Evolutionary conservation across 768 basidiomycete species (phyloP), one percentile per base, ranked within the genome.

Genomic region (Tulasnella sp.): DNA sequence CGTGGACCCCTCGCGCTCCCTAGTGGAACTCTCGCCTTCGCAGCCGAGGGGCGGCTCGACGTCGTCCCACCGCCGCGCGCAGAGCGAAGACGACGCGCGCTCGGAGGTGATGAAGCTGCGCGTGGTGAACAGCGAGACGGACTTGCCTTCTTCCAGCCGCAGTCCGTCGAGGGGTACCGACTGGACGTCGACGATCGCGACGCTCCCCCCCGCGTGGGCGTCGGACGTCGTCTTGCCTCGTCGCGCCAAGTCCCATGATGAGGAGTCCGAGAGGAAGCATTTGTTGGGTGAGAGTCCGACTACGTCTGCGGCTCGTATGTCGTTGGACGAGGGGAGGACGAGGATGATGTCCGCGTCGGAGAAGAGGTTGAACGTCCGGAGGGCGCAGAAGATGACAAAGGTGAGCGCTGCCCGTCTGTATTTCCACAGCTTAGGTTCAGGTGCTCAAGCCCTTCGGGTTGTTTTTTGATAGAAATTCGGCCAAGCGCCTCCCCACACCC

Each of bases 371-470:
- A 32, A 67, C 67, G 66, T 68, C 14, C 22, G 40, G 26, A 35
- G 66, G 32, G 72, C 72, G 17, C 34, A 29, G 34, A 72, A 72
- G 34, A 68, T 67, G 72, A 52, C 72, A 6, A 69, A 73, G 72
- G 72, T 73, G 62, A 6, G 71, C 66, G 3, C 35, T 6, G 6
- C 5, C 1, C 14, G 37, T 17, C 59, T 67, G 7, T 35, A 8
- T 34, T 14, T 34, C 26, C 14, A 22, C 42, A 4, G 5, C 16
- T n/a, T 44, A 44, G 16, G 17, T 5, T 19, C 16, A 44, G 19
- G 29, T 19, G n/a, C 47, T 52, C 5, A 52, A 19, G n/a, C 7
- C 32, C 8, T 29, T 34, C 5, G 3, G 6, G n/a, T 32, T 14
- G 17, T 29, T 17, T 7, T 32, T 41, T 22, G 26, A 22, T 29